Evolutionary conservation across 1,284 basidiomycete species (phyloP).

Genomic region (Irpex lacteus): DNA sequence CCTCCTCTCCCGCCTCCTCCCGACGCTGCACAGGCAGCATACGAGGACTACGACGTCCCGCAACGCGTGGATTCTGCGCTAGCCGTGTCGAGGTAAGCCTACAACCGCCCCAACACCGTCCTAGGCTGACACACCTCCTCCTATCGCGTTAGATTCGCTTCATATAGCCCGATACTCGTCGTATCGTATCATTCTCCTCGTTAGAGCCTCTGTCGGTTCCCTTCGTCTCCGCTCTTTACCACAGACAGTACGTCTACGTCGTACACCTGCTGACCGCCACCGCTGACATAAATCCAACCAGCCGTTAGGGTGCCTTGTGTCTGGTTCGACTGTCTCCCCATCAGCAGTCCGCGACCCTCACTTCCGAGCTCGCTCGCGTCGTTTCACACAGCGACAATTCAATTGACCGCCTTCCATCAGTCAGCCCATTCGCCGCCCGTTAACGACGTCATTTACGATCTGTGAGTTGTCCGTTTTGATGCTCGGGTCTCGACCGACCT

Average conservation of each 20-base stretch:
- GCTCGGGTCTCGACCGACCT: slow-evolving; percentile 12
- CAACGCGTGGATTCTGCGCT: slow-evolving; percentile 2
- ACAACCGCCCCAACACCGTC: not conserved
- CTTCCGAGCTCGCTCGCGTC: not conserved
- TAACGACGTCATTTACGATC: slow-evolving; percentile 16
- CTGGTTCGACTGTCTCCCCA: slow-evolving; percentile 6
- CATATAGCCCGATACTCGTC: slow-evolving; percentile 9
- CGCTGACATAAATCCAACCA: slow-evolving; percentile 5
- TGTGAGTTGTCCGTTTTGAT: slow-evolving; percentile 8
- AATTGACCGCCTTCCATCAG: not conserved
- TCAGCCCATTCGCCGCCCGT: slow-evolving; percentile 1
- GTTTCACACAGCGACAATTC: not conserved
- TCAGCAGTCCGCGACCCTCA: not conserved
- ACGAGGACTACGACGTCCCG: slow-evolving; percentile 14
- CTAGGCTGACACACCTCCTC: slow-evolving; percentile 3
- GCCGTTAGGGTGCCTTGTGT: slow-evolving; percentile 1
- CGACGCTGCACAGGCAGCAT: slow-evolving; percentile 1
- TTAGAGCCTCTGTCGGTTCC: slow-evolving; percentile 9
- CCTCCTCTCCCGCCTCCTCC: slow-evolving; percentile 1
- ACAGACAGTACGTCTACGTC: slow-evolving; percentile 4
- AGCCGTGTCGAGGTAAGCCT: slow-evolving; percentile 6
- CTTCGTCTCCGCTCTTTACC: not conserved
- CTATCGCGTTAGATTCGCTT: slow-evolving; percentile 14
- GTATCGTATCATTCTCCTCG: slow-evolving; percentile 14
- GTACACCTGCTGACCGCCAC: not conserved